Percentiles rank a stretch among this genome's conserved stretches.
Conservation (phyloP, 176 grass and related monocot genomes). For the Cymbopogon citratus region DNA sequence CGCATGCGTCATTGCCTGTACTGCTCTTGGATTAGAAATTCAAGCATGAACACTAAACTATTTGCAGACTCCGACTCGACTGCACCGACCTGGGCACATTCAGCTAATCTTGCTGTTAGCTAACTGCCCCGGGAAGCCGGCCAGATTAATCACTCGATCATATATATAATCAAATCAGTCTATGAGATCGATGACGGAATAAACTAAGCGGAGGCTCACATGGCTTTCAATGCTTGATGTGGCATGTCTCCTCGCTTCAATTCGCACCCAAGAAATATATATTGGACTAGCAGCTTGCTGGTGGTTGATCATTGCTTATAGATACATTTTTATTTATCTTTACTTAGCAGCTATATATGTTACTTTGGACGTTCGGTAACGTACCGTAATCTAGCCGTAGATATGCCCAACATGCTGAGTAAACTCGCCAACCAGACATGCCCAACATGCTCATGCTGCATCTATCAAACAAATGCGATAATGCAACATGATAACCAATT, state of each 20-base stretch:
- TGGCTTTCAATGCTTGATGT: constrained; percentile 35
- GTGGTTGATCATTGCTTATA: not conserved
- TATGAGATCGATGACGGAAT: constrained; percentile 16
- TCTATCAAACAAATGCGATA: not conserved
- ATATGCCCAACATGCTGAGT: not conserved
- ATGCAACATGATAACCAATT: not conserved
- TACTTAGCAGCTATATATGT: not conserved
- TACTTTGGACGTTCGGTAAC: not conserved
- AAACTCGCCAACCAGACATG: not conserved
- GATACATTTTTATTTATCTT: not conserved
- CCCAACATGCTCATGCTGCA: not conserved
- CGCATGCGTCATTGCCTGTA: constrained; percentile 1
- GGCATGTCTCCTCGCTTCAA: constrained; percentile 25
- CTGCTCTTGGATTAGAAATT: constrained; percentile 5
- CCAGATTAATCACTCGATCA: constrained; percentile 28
- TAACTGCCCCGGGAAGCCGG: constrained; percentile 21
- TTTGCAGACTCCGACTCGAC: not conserved
- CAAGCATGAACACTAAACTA: not conserved
- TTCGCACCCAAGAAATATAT: not conserved
- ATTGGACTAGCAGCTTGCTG: no score
- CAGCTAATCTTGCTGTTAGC: constrained; percentile 36
- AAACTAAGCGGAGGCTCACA: constrained; percentile 35
- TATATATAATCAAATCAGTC: constrained; percentile 18
- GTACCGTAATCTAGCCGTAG: constrained; percentile 17
- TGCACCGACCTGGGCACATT: constrained; percentile 16